These are phyloP conservation scores for Trichoderma erinaceum DNA, from an alignment of 495 filamentous ascomycete genomes.

Conservation along the genomic window DNA sequence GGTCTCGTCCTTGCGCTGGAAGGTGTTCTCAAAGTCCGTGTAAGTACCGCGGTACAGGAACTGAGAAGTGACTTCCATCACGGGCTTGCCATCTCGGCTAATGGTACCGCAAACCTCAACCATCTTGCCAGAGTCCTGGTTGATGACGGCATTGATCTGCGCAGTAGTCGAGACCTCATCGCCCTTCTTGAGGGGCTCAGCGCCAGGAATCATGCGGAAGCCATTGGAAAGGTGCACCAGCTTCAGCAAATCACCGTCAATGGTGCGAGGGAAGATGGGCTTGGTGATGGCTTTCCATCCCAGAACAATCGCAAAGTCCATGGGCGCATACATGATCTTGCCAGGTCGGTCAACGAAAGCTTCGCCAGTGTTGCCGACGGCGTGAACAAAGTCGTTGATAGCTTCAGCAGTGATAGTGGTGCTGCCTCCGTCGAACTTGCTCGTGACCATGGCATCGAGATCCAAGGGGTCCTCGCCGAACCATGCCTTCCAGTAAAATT, in stretches of 20 bases:
- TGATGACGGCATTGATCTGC: slow-evolving; percentile 95
- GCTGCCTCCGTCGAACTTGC: slow-evolving; percentile 81
- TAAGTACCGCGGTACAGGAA: slow-evolving; percentile 94
- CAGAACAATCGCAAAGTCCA: slow-evolving; percentile 95
- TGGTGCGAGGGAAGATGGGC: slow-evolving; percentile 82
- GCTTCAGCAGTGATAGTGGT: slow-evolving; percentile 80
- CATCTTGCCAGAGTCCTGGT: slow-evolving; percentile 98
- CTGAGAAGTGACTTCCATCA: slow-evolving; percentile 98
- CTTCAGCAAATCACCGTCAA: slow-evolving; percentile 83
- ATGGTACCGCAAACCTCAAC: slow-evolving; percentile 98
- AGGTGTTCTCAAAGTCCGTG: slow-evolving; percentile 92
- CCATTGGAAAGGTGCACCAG: slow-evolving; percentile 92
- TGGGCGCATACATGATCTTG: slow-evolving; percentile 90
- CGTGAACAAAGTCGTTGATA: slow-evolving; percentile 97
- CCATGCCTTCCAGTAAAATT: slow-evolving; percentile 96
- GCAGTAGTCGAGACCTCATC: slow-evolving; percentile 90
- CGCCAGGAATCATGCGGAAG: slow-evolving; percentile 97
- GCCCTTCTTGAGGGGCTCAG: slow-evolving; percentile 87
- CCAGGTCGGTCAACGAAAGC: slow-evolving; percentile 97
- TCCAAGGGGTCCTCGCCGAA: slow-evolving; percentile 83
- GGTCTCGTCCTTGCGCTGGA: slow-evolving; percentile 93
- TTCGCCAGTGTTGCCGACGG: slow-evolving; percentile 94
- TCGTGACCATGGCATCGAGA: slow-evolving; percentile 75
- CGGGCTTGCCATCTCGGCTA: slow-evolving; percentile 72
- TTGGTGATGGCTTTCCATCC: slow-evolving; percentile 95